A percentile compares a stretch with the other conserved stretches of the same genome.
phyloP scores from a whole-genome alignment of 1,139 yeast genomes.

The Hyphopichia burtonii region DNA sequence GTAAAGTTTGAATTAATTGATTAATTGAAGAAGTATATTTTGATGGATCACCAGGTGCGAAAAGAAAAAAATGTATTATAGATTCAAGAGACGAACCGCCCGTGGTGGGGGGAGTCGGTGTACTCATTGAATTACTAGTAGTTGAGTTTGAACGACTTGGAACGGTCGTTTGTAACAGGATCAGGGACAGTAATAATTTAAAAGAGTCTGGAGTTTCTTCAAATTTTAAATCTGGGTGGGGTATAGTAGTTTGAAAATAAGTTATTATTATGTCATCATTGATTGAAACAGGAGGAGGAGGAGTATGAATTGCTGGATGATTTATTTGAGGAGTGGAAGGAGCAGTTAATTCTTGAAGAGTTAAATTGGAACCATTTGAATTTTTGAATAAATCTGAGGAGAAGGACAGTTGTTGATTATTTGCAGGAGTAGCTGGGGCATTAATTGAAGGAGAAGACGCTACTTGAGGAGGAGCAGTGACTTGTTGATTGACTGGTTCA shows the following conservation, averaged over 20 bases:
- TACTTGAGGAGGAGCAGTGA: background rate
- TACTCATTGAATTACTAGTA: background rate
- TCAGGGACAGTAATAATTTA: background rate
- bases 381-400: slow-evolving; percentile 13
- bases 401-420: background rate
- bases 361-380: slow-evolving; percentile 13
- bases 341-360: background rate
- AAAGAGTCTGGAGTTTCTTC: slow-evolving; percentile 27
- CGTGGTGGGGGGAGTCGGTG: background rate
- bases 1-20: slow-evolving; percentile 57
- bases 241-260: slow-evolving; percentile 31
- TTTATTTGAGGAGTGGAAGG: slow-evolving; percentile 3
- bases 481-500: background rate
- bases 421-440: slow-evolving; percentile 1
- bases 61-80: slow-evolving; percentile 69
- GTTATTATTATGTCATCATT: slow-evolving; percentile 20
- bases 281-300: slow-evolving; percentile 8
- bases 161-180: slow-evolving; percentile 1
- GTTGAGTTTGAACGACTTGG: background rate
- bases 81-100: slow-evolving; percentile 53
- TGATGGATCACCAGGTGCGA: slow-evolving; percentile 25
- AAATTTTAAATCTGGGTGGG: slow-evolving; percentile 67
- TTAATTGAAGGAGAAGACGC: slow-evolving; percentile 5
- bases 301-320: slow-evolving; percentile 3
- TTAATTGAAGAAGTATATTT: slow-evolving; percentile 23